A percentile compares a stretch with the other conserved stretches of the same genome.
Evolutionary conservation across 2,329 filamentous ascomycete genomes (phyloP).

Genomic region (Colletotrichum tropicale): DNA sequence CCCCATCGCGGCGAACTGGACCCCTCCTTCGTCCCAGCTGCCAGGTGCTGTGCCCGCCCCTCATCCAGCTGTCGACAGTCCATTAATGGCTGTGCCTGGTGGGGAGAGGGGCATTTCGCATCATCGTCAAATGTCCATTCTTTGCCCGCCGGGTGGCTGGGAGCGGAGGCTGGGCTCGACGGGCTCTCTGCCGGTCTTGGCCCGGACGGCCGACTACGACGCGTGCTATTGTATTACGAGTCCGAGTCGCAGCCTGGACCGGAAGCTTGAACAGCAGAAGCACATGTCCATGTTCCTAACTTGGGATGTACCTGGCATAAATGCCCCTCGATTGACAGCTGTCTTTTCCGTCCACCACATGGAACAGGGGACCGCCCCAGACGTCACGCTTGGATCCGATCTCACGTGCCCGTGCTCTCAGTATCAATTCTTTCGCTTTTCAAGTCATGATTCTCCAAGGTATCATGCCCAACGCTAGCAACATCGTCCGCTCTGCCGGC

Average conservation of each 20-base stretch:
- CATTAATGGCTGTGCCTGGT: not conserved
- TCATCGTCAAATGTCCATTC: not conserved
- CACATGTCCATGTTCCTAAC: not conserved
- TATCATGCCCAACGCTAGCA: not conserved
- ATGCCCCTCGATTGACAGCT: not conserved
- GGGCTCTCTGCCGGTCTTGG: not conserved
- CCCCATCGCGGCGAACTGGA: not conserved
- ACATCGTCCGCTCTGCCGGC: not conserved
- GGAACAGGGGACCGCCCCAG: not conserved
- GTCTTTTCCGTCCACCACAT: not conserved
- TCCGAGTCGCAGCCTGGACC: not conserved
- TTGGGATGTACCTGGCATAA: not conserved
- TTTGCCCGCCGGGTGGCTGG: conserved; percentile 1
- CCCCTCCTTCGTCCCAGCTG: not conserved
- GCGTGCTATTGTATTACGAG: not conserved
- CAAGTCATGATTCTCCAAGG: not conserved
- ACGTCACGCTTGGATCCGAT: not conserved
- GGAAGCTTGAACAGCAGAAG: not conserved
- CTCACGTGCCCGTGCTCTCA: not conserved
- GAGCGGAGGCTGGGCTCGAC: not conserved
- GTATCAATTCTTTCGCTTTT: not conserved
- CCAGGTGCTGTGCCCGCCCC: not conserved
- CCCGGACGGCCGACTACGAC: not conserved
- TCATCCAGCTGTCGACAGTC: not conserved
- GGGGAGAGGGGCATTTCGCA: not conserved